Conservation (phyloP, 1,284 basidiomycete species). For the Cerrena zonata region DNA sequence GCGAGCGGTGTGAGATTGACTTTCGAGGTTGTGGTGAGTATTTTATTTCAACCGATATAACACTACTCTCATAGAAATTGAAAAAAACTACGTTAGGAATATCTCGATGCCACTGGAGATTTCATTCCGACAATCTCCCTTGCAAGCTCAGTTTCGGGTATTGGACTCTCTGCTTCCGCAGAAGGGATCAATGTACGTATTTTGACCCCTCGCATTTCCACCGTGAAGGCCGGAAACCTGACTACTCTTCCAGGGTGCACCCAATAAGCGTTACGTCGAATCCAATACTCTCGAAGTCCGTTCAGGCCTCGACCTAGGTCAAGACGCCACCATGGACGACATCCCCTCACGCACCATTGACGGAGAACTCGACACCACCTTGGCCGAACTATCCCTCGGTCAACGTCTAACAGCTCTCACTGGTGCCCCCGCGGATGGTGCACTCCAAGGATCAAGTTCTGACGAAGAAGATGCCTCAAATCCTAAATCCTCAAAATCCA, state of each 20-base stretch:
- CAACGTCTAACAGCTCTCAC: constrained; percentile 76
- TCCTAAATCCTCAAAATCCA: constrained; percentile 22
- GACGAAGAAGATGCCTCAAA: constrained; percentile 36
- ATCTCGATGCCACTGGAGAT: constrained; percentile 49
- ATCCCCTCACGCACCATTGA: constrained; percentile 46
- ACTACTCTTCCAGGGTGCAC: constrained; percentile 27
- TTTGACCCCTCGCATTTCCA: background rate
- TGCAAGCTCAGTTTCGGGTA: constrained; percentile 39
- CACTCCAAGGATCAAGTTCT: constrained; percentile 34
- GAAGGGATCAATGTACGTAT: constrained; percentile 14
- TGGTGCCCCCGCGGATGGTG: constrained; percentile 34
- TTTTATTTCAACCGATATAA: background rate
- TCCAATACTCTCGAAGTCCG: constrained; percentile 52
- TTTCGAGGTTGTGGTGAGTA: constrained; percentile 62
- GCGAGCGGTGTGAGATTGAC: constrained; percentile 62
- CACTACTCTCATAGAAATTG: background rate
- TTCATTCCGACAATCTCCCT: constrained; percentile 54
- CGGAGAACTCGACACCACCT: constrained; percentile 73
- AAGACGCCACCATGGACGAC: constrained; percentile 54
- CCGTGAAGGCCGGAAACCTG: background rate
- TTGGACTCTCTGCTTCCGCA: constrained; percentile 30
- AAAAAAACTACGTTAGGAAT: constrained; percentile 35
- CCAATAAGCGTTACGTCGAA: constrained; percentile 63
- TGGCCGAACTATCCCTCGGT: constrained; percentile 85
- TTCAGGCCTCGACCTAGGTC: constrained; percentile 58